These are phyloP conservation scores for Aphanomyces invadans DNA, from an alignment of 352 stramenopile genomes.

Conservation along the genomic window DNA sequence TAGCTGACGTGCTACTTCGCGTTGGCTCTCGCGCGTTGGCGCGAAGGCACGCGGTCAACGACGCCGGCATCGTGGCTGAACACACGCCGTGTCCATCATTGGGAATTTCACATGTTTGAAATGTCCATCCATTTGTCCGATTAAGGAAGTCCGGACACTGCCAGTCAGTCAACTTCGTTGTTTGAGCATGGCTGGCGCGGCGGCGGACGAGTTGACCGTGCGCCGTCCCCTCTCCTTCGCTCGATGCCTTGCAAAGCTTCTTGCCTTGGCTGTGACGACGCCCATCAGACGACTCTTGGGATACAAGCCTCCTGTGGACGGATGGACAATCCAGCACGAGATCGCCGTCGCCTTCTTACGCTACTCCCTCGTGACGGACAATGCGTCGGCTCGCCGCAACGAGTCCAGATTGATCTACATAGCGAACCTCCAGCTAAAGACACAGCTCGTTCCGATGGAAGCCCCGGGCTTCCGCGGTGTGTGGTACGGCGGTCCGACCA, in stretches of 20 bases:
- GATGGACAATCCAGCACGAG: conserved; percentile 7
- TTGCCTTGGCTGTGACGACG: background rate
- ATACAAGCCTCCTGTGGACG: conserved; percentile 12
- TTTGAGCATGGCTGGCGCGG: background rate
- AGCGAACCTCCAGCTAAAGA: background rate
- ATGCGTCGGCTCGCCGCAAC: background rate
- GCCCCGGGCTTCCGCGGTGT: conserved; percentile 1
- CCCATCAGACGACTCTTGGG: conserved; percentile 2
- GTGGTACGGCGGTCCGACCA: conserved; percentile 4
- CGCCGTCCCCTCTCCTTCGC: background rate
- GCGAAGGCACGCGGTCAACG: no score
- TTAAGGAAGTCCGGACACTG: background rate
- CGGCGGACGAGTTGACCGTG: background rate
- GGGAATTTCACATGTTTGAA: no score
- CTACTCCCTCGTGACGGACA: background rate
- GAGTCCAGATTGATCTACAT: background rate
- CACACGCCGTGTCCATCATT: no score
- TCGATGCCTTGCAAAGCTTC: background rate
- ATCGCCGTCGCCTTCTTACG: background rate
- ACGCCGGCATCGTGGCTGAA: no score
- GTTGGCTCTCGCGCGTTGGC: no score
- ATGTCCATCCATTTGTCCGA: no score
- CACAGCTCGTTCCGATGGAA: background rate
- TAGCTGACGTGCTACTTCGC: no score
- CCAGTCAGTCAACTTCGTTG: background rate